Percentiles rank a stretch among this genome's conserved stretches.
Conservation (phyloP, 129 eudicot genomes). For the Lactuca sativa region DNA sequence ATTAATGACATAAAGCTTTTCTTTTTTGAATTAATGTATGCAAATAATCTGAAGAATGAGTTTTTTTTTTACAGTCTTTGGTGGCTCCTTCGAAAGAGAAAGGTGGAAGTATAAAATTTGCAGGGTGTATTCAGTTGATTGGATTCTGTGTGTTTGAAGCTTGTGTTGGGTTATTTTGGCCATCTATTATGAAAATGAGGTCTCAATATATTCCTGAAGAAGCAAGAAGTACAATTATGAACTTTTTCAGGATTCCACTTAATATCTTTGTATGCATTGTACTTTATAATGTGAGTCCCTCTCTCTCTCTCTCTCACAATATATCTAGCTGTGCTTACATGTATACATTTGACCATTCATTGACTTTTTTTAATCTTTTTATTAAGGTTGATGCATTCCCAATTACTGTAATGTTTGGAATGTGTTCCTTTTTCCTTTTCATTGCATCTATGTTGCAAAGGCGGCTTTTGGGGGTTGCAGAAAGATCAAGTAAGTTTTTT, state of each 20-base stretch:
- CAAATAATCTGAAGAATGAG: too few species aligned
- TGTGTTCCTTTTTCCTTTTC: constrained; percentile 94
- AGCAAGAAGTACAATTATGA: constrained; percentile 72
- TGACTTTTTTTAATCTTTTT: constrained; percentile 5
- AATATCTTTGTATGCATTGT: constrained; percentile 66
- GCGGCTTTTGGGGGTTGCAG: constrained; percentile 75
- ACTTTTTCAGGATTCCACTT: constrained; percentile 80
- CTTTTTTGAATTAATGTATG: too few species aligned
- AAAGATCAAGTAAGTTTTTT: constrained; percentile 70
- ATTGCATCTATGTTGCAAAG: constrained; percentile 85
- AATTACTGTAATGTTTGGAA: constrained; percentile 94
- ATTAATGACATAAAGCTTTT: too few species aligned
- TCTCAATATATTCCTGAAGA: constrained; percentile 76
- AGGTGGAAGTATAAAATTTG: constrained; percentile 66
- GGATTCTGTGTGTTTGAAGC: constrained; percentile 79
- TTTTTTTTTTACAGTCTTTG: constrained; percentile 41
- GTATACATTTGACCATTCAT: not conserved
- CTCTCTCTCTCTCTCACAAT: constrained; percentile 19
- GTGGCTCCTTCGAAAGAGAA: constrained; percentile 52
- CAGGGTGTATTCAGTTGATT: constrained; percentile 69
- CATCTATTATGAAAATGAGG: constrained; percentile 78
- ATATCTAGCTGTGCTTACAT: not conserved
- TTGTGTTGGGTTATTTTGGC: constrained; percentile 79
- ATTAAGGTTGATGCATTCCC: constrained; percentile 96
- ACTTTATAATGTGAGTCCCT: constrained; percentile 52